Percentiles rank a stretch among this genome's conserved stretches.
Evolutionary conservation across 768 basidiomycete genomes (phyloP).

Genomic region (Panellus pusillus): DNA sequence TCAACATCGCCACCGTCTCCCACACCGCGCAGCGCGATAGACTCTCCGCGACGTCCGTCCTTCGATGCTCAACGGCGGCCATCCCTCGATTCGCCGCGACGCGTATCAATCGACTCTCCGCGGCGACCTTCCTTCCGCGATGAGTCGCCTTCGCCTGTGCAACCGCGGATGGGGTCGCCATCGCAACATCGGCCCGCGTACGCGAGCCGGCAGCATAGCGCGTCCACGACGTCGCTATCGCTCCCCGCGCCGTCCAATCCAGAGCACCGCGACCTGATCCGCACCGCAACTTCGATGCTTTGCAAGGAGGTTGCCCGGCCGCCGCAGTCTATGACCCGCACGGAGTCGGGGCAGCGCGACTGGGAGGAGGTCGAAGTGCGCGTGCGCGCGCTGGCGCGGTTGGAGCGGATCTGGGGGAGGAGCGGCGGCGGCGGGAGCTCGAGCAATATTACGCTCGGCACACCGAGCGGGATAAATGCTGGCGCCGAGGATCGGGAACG

Average conservation of each 20-base stretch:
- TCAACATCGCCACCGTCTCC: constrained; percentile 27
- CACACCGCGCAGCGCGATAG: constrained; percentile 27
- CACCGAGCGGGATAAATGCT: constrained; percentile 39
- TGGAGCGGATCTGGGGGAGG: constrained; percentile 79
- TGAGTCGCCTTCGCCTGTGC: constrained; percentile 46
- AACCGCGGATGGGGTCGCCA: constrained; percentile 46
- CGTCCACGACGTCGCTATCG: constrained; percentile 56
- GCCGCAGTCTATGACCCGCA: constrained; percentile 53
- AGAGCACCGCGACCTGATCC: constrained; percentile 67
- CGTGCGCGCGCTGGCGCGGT: constrained; percentile 55
- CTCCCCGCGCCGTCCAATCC: constrained; percentile 44
- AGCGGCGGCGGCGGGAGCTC: constrained; percentile 49
- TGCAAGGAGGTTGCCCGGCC: constrained; percentile 67
- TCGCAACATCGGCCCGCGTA: constrained; percentile 50
- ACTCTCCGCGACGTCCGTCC: constrained; percentile 36
- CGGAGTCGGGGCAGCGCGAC: constrained; percentile 50
- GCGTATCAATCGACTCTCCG: constrained; percentile 35
- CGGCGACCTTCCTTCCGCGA: constrained; percentile 38
- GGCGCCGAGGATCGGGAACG: constrained; percentile 77
- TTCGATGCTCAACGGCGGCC: constrained; percentile 37
- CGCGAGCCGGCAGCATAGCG: constrained; percentile 52
- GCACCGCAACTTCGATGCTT: constrained; percentile 60
- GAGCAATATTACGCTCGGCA: constrained; percentile 37
- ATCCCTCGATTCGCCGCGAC: constrained; percentile 27
- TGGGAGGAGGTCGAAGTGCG: constrained; percentile 79